Base-by-base conservation (phyloP, 2,329 filamentous ascomycete genomes). In the Berkeleyomyces basicola region DNA sequence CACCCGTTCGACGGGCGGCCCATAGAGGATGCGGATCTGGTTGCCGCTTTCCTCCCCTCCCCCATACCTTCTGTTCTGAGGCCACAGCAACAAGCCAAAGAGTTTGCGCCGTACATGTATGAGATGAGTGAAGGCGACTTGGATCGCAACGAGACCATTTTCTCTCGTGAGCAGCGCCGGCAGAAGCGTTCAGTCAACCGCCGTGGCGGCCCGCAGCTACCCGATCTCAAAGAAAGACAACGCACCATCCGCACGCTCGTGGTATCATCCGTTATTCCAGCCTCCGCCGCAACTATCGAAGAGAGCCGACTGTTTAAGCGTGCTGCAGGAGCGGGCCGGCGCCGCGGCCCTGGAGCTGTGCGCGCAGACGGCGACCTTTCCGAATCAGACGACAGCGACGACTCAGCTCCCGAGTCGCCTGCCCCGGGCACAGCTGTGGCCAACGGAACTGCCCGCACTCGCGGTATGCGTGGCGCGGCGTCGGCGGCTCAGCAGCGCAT, bases 141-240 rank as follows among this genome's bases (percentile, higher is more conserved):
- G 51, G 91, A 97, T 72, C 83, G 87, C 66, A 92, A 91, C 61
- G 93, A 99, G 72, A 83, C 91, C 39, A 93, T 91, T 46, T 92
- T 97, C 68, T 91, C 93, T 64, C 83, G 93, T 67, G 93, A 99
- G 71, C 91, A 97, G 73, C 81, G 93, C 68, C 83, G 91, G 60
- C 91, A 97, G 74, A 99, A 99, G 76, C 84, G 93, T 58, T 96
- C 93, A 5, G 88, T 96, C 68, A 97, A 96, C 72, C 82, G 93
- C 66, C 84, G 93, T 69, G 93, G 93, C 66, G 93, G 93, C 0
- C 93, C 93, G 4, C 87, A 89, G 65, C 77, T 99, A 47, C 93
- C 93, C n/a, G 93, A 99, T 74, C 83, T 99, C 64, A 96, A 95
- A 72, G 93, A 99, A 69, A 83, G 91, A 62, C 92, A 93, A 74